Percentiles rank a stretch among this genome's conserved stretches.
phyloP scores from a whole-genome alignment of 2,329 filamentous ascomycete species.

The Ustulina deusta region DNA sequence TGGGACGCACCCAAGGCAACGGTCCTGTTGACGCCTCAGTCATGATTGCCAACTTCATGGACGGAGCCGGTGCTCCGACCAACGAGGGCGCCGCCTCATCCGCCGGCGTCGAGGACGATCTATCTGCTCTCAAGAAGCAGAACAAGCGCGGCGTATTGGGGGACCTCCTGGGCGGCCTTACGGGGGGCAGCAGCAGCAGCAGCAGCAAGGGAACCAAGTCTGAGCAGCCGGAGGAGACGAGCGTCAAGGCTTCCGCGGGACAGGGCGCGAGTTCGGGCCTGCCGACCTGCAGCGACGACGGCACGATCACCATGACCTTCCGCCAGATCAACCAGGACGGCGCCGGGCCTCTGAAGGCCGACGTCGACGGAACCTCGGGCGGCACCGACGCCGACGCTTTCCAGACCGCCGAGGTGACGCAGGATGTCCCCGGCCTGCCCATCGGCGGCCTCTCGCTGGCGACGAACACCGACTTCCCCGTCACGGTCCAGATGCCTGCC shows the following conservation, averaged over 20 bases:
- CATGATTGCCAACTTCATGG: slow-evolving; percentile 72
- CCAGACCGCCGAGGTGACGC: slow-evolving; percentile 67
- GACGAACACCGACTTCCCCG: slow-evolving; percentile 72
- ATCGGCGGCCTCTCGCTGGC: slow-evolving; percentile 69
- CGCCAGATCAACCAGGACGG: slow-evolving; percentile 80
- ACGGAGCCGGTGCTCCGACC: slow-evolving; percentile 53
- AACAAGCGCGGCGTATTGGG: slow-evolving; percentile 25
- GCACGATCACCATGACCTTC: slow-evolving; percentile 72
- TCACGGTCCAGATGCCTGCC: slow-evolving; percentile 73
- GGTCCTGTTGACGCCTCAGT: slow-evolving; percentile 68
- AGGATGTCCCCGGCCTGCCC: slow-evolving; percentile 71
- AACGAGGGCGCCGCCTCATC: slow-evolving; percentile 53
- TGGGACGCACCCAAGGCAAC: slow-evolving; percentile 72
- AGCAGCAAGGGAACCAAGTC: slow-evolving; percentile 58
- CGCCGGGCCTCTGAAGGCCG: slow-evolving; percentile 71
- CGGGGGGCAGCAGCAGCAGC: slow-evolving; percentile 44
- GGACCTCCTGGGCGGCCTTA: slow-evolving; percentile 46
- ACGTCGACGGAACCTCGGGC: slow-evolving; percentile 72
- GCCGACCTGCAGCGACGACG: slow-evolving; percentile 71
- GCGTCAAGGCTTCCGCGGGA: slow-evolving; percentile 67
- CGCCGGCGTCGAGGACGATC: slow-evolving; percentile 59
- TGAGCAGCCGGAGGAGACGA: slow-evolving; percentile 58
- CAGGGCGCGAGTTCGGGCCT: slow-evolving; percentile 65
- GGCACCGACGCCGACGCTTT: slow-evolving; percentile 72
- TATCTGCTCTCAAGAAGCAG: slow-evolving; percentile 41